phyloP scores from a whole-genome alignment of 2,329 filamentous ascomycete species.

The Trichothecium sympodiale region DNA sequence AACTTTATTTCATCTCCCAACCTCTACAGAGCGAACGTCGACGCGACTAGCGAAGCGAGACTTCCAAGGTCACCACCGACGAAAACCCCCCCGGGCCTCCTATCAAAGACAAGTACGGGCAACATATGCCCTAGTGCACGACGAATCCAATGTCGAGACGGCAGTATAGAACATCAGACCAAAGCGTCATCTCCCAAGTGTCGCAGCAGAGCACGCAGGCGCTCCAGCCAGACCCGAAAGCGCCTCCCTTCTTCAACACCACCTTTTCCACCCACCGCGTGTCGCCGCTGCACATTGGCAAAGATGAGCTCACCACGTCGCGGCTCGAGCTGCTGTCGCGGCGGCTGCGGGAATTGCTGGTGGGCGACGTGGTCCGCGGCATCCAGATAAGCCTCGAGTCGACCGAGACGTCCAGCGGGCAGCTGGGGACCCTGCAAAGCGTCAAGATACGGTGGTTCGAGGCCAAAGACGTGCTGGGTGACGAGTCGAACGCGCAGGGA shows the following conservation, averaged over 20 bases:
- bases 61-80: no score
- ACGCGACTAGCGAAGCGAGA: no score
- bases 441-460: constrained; percentile 38
- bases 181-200: not conserved
- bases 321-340: constrained; percentile 33
- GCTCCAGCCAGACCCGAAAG: not conserved
- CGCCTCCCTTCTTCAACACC: constrained; percentile 42
- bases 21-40: no score
- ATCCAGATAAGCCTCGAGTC: constrained; percentile 40
- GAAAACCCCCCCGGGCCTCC: no score
- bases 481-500: constrained; percentile 2
- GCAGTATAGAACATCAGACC: not conserved
- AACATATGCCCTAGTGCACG: no score
- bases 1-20: no score
- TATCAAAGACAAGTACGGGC: no score
- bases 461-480: constrained; percentile 18
- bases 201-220: not conserved
- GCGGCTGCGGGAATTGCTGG: constrained; percentile 40
- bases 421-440: constrained; percentile 29
- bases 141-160: constrained; percentile 3
- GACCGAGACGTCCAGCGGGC: constrained; percentile 26
- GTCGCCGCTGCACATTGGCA: constrained; percentile 40
- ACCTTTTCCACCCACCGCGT: constrained; percentile 46
- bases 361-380: constrained; percentile 49
- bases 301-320: constrained; percentile 21